phyloP scores from a whole-genome alignment of 352 stramenopile genomes.

The Thalassiosira oceanica region DNA sequence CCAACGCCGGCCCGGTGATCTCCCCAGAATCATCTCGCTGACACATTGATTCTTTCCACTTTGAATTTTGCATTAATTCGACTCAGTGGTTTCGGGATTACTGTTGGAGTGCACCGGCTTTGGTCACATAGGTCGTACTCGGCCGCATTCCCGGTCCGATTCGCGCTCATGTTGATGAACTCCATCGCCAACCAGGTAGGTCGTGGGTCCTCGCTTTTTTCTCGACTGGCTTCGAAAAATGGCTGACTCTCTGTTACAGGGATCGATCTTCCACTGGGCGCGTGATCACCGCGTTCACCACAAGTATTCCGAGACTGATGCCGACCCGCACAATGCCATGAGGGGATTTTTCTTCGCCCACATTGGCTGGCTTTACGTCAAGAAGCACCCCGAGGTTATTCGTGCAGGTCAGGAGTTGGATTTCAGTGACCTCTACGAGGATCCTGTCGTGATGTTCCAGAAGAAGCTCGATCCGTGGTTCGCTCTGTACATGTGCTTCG shows the following conservation, averaged over 20 bases:
- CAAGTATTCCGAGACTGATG: slow-evolving; percentile 96
- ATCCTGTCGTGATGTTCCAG: slow-evolving; percentile 94
- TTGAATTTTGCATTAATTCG: too few species aligned
- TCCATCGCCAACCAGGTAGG: slow-evolving; percentile 98
- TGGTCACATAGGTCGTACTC: slow-evolving; percentile 97
- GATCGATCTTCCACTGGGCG: slow-evolving; percentile 97
- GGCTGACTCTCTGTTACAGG: too few species aligned
- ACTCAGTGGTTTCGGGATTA: slow-evolving; percentile 95
- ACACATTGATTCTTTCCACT: slow-evolving; percentile 13
- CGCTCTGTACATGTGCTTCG: slow-evolving; percentile 96
- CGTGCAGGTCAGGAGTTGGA: slow-evolving; percentile 91
- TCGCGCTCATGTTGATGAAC: slow-evolving; percentile 97
- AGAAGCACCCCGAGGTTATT: slow-evolving; percentile 93
- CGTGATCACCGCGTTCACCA: slow-evolving; percentile 98
- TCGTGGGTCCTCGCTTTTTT: too few species aligned
- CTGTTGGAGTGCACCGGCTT: slow-evolving; percentile 95
- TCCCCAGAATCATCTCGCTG: too few species aligned
- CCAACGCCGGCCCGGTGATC: too few species aligned
- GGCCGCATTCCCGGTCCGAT: slow-evolving; percentile 86
- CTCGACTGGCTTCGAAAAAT: too few species aligned
- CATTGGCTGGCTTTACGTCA: slow-evolving; percentile 98
- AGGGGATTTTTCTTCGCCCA: slow-evolving; percentile 99
- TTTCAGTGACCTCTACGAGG: slow-evolving; percentile 94
- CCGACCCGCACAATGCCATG: slow-evolving; percentile 91
- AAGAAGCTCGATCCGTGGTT: slow-evolving; percentile 97